phyloP scores from a whole-genome alignment of 345 rosid species.

The Streptanthus diversifolius region DNA sequence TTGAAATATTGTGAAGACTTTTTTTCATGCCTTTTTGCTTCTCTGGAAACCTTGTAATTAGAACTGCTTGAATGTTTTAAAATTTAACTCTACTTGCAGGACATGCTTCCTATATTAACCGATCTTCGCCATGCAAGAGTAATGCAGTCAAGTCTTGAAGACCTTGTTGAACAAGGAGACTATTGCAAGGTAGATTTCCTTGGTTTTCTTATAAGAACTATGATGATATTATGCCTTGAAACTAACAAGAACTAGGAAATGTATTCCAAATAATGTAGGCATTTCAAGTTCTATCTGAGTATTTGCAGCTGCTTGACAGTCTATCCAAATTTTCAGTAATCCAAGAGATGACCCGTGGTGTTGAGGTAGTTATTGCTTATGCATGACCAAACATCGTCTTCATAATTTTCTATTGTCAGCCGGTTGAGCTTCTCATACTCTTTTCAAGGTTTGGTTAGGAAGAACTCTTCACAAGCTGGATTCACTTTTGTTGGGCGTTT shows the following conservation, averaged over 20 bases:
- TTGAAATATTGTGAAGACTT: background rate
- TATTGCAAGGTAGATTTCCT: conserved; percentile 65
- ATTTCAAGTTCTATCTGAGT: conserved; percentile 95
- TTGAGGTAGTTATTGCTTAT: conserved; percentile 61
- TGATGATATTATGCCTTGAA: conserved; percentile 5
- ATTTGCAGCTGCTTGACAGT: conserved; percentile 89
- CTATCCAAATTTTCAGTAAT: conserved; percentile 77
- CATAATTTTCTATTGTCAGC: conserved; percentile 2
- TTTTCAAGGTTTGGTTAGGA: conserved; percentile 89
- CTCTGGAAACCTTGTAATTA: background rate
- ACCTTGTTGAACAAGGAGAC: conserved; percentile 85
- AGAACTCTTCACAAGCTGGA: conserved; percentile 95
- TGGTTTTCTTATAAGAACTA: background rate
- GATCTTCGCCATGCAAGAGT: conserved; percentile 75
- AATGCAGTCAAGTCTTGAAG: conserved; percentile 79
- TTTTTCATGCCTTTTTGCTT: conserved; percentile 1
- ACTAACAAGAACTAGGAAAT: conserved; percentile 17
- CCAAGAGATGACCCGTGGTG: conserved; percentile 94
- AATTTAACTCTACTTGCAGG: conserved; percentile 48
- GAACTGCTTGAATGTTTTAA: conserved; percentile 1
- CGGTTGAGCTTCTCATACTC: conserved; percentile 18
- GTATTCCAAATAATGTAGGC: conserved; percentile 52
- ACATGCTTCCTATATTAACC: conserved; percentile 72
- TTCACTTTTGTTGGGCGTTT: conserved; percentile 85
- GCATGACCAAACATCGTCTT: conserved; percentile 5